A percentile compares a stretch with the other conserved stretches of the same genome.
These are phyloP conservation scores for Aurantiochytrium sp. DNA, from an alignment of 108 stramenopile species.

Conservation along the genomic window DNA sequence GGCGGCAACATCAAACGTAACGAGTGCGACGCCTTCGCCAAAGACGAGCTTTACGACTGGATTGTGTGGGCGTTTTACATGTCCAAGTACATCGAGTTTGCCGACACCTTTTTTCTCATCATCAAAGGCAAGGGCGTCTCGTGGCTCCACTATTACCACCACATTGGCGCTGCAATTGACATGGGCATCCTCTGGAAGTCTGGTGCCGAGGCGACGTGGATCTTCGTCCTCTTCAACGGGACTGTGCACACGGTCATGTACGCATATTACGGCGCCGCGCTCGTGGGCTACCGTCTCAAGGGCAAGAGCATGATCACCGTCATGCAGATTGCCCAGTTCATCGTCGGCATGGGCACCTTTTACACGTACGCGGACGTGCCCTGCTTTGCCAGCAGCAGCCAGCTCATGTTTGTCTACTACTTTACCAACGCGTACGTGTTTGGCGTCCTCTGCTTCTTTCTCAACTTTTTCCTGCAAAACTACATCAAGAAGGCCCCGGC, in stretches of 20 bases:
- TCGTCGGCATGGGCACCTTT: background rate
- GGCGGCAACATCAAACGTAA: background rate
- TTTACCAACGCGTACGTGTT: background rate
- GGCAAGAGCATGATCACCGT: background rate
- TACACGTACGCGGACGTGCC: background rate
- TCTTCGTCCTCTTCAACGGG: background rate
- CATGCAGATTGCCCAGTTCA: constrained; percentile 8
- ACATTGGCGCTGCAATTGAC: background rate
- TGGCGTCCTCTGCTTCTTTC: background rate
- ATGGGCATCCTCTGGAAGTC: constrained; percentile 14
- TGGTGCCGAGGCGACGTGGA: background rate
- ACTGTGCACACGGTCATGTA: constrained; percentile 13
- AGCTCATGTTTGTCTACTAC: constrained; percentile 1
- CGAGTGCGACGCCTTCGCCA: background rate
- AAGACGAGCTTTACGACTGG: background rate
- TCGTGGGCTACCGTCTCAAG: background rate
- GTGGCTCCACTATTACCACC: constrained; percentile 2
- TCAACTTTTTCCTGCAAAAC: constrained; percentile 13
- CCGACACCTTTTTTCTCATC: background rate
- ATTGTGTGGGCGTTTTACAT: background rate
- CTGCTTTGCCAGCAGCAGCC: background rate
- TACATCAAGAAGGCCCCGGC: background rate
- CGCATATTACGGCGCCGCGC: constrained; percentile 1
- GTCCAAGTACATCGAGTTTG: constrained; percentile 5
- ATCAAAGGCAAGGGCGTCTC: background rate